Base-by-base conservation (phyloP, 169 alveolate genomes). In the Plasmodium cynomolgi region DNA sequence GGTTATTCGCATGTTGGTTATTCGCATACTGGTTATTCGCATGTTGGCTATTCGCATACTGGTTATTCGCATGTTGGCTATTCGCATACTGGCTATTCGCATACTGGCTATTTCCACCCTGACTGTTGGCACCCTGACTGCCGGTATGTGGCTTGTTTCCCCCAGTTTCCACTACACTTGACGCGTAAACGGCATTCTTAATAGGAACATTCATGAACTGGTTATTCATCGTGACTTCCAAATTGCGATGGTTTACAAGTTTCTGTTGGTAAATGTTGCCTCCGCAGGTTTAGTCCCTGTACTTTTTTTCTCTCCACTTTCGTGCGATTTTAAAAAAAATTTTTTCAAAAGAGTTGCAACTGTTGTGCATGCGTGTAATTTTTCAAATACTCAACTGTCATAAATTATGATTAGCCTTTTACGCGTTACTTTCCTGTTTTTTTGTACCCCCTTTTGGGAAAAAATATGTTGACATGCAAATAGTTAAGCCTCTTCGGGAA, bases 131-230 rank as follows among this genome's bases (percentile, higher is more conserved):
- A 11, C 33, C 15, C 37, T 62, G 77, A 41, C 11, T 33, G 4
- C 56, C 56, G 23, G 23, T 26, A 13, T 75, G 17, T n/a, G 83
- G 34, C 17, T 75, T 75, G 58, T 33, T 33, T 33, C 11, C 82
- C 7, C 62, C 93, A 81, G 56, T 86, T 20, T 54, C 71, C 72
- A 75, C 33, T 37, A 54, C 68, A 72, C 75, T 33, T 17, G 82
- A 71, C 54, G 83, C 13, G 44, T 84, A 84, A 41, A 84, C 75
- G 4, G 92, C 74, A 13, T 84, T 71, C 34, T 84, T 84, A 23
- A 72, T 11, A 37, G 92, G 74, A 7, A 73, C 20, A 84, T 84
- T 84, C 83, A 23, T 73, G 39, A 72, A 71, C 29, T 84, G 83
- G 50, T 84, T 83, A 50, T 58, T 56, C 91, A 83, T 83, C 41